Conservation (phyloP, 192 early-diverging fungal species). For the Pilaira anomala region DNA sequence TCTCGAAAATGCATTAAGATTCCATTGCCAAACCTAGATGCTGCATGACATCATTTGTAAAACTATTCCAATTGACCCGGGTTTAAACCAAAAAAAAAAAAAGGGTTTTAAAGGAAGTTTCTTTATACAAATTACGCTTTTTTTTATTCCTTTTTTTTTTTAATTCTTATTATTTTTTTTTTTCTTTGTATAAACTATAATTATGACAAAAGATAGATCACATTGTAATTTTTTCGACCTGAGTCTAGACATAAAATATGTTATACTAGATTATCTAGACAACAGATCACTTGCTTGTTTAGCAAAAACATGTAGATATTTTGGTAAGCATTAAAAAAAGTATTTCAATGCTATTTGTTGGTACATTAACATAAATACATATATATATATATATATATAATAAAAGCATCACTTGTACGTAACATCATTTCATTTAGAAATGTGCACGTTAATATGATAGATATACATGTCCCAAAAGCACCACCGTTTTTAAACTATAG, state of each 20-base stretch:
- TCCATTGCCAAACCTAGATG: too few relatives aligned
- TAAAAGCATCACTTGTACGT: slow-evolving; percentile 3
- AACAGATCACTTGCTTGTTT: slow-evolving; percentile 12
- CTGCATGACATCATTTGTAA: too few relatives aligned
- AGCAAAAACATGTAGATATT: slow-evolving; percentile 10
- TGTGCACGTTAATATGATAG: not conserved
- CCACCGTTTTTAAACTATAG: slow-evolving; percentile 17
- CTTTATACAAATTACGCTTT: not conserved
- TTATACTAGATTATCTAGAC: slow-evolving; percentile 10
- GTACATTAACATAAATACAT: not conserved
- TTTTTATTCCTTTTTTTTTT: not conserved
- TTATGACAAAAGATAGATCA: not conserved
- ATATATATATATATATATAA: not conserved
- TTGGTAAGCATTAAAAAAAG: slow-evolving; percentile 2
- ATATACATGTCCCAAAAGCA: not conserved
- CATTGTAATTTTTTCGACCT: not conserved
- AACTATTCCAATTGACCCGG: not conserved
- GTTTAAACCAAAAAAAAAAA: not conserved
- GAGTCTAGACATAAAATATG: slow-evolving; percentile 15
- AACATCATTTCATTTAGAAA: slow-evolving; percentile 8
- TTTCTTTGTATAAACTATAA: not conserved
- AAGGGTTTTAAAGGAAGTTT: not conserved
- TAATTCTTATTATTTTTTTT: not conserved
- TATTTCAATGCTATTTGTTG: not conserved
- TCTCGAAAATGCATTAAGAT: too few relatives aligned